Percentiles rank a stretch among this genome's conserved stretches.
Evolutionary conservation across 1,139 yeast species (phyloP).

Genomic region (Candida dubliniensis): DNA sequence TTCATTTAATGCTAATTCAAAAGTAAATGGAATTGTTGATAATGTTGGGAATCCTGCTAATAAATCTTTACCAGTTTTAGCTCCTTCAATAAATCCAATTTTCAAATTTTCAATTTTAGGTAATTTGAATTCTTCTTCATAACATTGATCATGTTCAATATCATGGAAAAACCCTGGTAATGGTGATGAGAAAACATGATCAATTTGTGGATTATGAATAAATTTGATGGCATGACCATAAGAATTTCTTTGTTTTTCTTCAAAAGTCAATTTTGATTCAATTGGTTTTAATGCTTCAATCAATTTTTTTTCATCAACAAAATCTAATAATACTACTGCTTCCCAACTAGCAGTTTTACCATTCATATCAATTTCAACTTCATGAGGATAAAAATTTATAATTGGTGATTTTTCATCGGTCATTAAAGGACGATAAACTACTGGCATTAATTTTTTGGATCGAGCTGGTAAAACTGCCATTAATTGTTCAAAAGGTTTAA

Average conservation of each 20-base stretch:
- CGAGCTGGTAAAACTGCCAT: slow-evolving; percentile 98
- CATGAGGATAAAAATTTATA: slow-evolving; percentile 84
- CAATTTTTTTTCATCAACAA: slow-evolving; percentile 82
- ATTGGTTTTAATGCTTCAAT: slow-evolving; percentile 68
- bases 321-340: slow-evolving; percentile 92
- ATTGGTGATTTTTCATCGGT: slow-evolving; percentile 88
- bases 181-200: slow-evolving; percentile 71
- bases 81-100: slow-evolving; percentile 68
- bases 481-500: slow-evolving; percentile 91
- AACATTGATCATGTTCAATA: slow-evolving; percentile 75
- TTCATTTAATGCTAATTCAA: slow-evolving; percentile 55
- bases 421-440: slow-evolving; percentile 78
- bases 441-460: slow-evolving; percentile 79
- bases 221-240: slow-evolving; percentile 72
- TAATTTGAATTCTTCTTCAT: slow-evolving; percentile 54
- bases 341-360: slow-evolving; percentile 98
- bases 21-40: slow-evolving; percentile 61
- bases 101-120: slow-evolving; percentile 51
- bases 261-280: slow-evolving; percentile 60
- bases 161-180: slow-evolving; percentile 77
- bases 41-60: slow-evolving; percentile 92
- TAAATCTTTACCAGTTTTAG: slow-evolving; percentile 64
- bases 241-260: slow-evolving; percentile 70
- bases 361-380: slow-evolving; percentile 86
- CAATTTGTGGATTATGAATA: slow-evolving; percentile 74